phyloP scores from a whole-genome alignment of 2,329 filamentous ascomycete genomes.

The Amphichorda felina region DNA sequence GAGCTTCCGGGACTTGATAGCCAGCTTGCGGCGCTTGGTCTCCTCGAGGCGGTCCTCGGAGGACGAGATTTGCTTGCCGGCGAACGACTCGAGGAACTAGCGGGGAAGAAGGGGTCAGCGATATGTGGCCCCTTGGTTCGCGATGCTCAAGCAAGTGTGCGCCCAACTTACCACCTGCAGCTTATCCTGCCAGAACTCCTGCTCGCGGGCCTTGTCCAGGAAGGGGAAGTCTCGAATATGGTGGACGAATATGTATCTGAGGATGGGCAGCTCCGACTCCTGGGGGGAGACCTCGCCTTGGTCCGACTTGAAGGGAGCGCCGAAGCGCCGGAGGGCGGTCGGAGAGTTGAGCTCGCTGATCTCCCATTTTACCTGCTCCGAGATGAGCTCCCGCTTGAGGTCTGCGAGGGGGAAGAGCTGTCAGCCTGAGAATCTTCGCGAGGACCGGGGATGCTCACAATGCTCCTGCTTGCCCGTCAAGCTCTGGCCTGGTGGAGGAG shows the following conservation, averaged over 20 bases:
- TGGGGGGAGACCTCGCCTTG: constrained; percentile 85
- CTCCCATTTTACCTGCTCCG: constrained; percentile 79
- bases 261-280: constrained; percentile 84
- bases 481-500: constrained; percentile 30
- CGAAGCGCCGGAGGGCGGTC: constrained; percentile 88
- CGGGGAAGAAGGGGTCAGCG: background rate
- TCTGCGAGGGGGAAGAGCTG: constrained; percentile 39
- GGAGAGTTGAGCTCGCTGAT: constrained; percentile 89
- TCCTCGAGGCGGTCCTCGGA: constrained; percentile 94
- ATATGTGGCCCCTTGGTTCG: too few species aligned
- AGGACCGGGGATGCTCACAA: constrained; percentile 43
- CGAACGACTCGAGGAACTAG: constrained; percentile 93
- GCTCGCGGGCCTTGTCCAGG: constrained; percentile 89
- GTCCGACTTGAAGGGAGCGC: constrained; percentile 87
- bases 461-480: constrained; percentile 97
- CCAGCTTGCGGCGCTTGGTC: constrained; percentile 87
- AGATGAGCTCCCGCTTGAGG: constrained; percentile 89
- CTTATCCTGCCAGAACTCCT: constrained; percentile 99
- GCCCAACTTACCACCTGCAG: constrained; percentile 66
- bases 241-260: constrained; percentile 95
- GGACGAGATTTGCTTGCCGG: constrained; percentile 91
- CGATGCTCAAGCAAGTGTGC: background rate
- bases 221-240: constrained; percentile 98
- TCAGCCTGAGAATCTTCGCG: constrained; percentile 8
- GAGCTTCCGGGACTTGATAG: constrained; percentile 85